Conservation (phyloP, 129 eudicot genomes). For the Daucus carota region DNA sequence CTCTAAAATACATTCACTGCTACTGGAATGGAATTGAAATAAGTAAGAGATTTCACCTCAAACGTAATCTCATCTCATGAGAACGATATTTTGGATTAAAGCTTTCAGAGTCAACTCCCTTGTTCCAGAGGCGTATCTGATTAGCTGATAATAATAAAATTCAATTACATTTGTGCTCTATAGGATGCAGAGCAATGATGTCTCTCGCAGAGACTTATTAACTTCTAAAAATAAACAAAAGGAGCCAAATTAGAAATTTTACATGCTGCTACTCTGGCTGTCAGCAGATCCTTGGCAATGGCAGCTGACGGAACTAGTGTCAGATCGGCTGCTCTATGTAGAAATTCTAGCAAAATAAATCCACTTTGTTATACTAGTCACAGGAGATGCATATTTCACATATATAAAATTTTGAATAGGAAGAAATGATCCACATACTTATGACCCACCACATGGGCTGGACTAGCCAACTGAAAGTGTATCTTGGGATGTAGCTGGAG, state of each 20-base stretch:
- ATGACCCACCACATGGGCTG: conserved; percentile 90
- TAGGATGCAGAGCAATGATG: not conserved
- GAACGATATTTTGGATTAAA: conserved; percentile 78
- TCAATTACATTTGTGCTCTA: not conserved
- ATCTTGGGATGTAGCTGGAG: conserved; percentile 94
- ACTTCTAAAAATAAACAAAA: not conserved
- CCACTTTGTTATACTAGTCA: not conserved
- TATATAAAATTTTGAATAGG: not conserved
- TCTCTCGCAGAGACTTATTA: not conserved
- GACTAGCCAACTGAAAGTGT: conserved; percentile 98
- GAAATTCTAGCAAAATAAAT: conserved; percentile 54
- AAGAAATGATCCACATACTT: conserved; percentile 47
- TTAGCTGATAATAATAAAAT: conserved; percentile 44
- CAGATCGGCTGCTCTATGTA: conserved; percentile 97
- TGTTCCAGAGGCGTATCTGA: conserved; percentile 90
- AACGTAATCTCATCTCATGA: conserved; percentile 75
- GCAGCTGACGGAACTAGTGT: conserved; percentile 98
- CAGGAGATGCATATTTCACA: not conserved
- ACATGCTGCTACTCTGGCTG: conserved; percentile 88
- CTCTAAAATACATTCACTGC: conserved; percentile 3
- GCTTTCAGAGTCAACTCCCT: conserved; percentile 98
- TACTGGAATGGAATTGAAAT: not conserved
- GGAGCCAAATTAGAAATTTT: conserved; percentile 6
- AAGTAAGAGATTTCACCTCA: conserved; percentile 43
- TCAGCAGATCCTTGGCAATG: conserved; percentile 73